Evolutionary conservation across 2,329 filamentous ascomycete genomes (phyloP).

Genomic region (Ilyonectria sp.): DNA sequence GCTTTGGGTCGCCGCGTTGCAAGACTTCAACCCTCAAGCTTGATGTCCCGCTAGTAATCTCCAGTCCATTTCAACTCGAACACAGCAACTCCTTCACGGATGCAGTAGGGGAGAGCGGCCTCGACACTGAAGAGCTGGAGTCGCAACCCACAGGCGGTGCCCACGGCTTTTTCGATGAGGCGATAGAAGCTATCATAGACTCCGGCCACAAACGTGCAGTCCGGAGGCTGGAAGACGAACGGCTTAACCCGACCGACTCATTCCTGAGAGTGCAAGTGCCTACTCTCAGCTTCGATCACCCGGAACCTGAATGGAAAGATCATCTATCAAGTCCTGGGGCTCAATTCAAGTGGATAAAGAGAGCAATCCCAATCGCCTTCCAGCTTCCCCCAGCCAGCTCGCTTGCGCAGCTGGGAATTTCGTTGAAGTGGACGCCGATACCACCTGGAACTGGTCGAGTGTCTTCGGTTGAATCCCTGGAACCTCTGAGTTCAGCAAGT

Average conservation of each 20-base stretch:
- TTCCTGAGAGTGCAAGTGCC: constrained; percentile 50
- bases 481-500: constrained; percentile 15
- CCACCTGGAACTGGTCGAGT: constrained; percentile 24
- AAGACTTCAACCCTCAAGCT: constrained; percentile 33
- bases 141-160: constrained; percentile 5
- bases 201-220: constrained; percentile 27
- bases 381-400: constrained; percentile 6
- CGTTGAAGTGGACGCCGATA: constrained; percentile 47
- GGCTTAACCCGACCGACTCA: constrained; percentile 44
- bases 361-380: constrained; percentile 6
- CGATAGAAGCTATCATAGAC: constrained; percentile 42
- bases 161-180: constrained; percentile 42
- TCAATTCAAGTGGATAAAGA: constrained; percentile 48
- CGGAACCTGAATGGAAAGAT: constrained; percentile 43
- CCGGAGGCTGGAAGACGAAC: constrained; percentile 48
- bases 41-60: constrained; percentile 44
- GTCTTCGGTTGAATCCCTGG: constrained; percentile 33
- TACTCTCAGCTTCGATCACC: constrained; percentile 45
- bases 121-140: constrained; percentile 2
- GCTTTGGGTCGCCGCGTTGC: background rate
- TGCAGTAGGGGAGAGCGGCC: background rate
- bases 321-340: constrained; percentile 34
- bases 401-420: constrained; percentile 31
- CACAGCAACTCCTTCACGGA: background rate
- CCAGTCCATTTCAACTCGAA: constrained; percentile 30